A percentile compares a stretch with the other conserved stretches of the same genome.
phyloP scores from a whole-genome alignment of 2,329 filamentous ascomycete species.

The Rosellinia necatrix region DNA sequence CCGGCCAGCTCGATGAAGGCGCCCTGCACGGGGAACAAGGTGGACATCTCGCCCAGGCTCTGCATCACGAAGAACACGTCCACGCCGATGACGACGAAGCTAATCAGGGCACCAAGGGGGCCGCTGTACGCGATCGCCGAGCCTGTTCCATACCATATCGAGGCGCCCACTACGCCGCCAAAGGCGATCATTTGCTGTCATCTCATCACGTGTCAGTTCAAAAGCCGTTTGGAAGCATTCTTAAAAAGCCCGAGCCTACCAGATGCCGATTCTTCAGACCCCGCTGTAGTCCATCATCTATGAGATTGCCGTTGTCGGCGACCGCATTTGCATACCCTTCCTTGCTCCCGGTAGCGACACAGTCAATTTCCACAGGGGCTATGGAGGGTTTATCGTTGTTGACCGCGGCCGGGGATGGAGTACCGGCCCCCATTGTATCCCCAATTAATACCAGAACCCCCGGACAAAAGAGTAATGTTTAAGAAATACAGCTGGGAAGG shows the following conservation, averaged over 20 bases:
- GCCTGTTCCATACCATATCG: constrained; percentile 39
- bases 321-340: constrained; percentile 12
- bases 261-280: constrained; percentile 38
- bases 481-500: neutral
- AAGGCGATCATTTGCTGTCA: constrained; percentile 40
- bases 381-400: constrained; percentile 19
- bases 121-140: constrained; percentile 40
- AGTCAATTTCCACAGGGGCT: constrained; percentile 14
- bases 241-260: constrained; percentile 18
- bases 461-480: no score
- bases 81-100: constrained; percentile 40
- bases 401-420: constrained; percentile 2
- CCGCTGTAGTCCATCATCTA: constrained; percentile 37
- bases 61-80: constrained; percentile 51
- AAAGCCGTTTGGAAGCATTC: neutral
- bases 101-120: constrained; percentile 40
- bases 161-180: constrained; percentile 37
- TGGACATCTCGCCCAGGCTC: constrained; percentile 60
- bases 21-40: constrained; percentile 57
- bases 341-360: neutral
- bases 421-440: constrained; percentile 10
- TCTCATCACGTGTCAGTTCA: neutral
- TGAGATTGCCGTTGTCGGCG: constrained; percentile 35
- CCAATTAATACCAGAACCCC: no score
- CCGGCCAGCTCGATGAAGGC: constrained; percentile 57